Percentiles rank a stretch among this genome's conserved stretches.
Conservation (phyloP, 495 filamentous ascomycete genomes). For the Trichoderma orchidacearum region DNA sequence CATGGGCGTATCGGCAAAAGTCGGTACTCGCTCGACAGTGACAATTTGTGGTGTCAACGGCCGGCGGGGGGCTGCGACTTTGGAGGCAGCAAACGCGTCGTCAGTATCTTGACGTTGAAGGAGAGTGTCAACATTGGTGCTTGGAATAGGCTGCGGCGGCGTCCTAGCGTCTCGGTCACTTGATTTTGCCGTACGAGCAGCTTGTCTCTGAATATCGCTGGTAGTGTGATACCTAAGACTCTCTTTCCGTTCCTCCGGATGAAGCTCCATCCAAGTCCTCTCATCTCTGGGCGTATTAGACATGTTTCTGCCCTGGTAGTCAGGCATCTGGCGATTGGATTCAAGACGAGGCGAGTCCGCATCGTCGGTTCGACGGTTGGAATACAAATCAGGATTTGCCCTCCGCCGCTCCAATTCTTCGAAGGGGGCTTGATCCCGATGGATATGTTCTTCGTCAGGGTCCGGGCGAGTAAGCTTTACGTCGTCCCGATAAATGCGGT, state of each 20-base stretch:
- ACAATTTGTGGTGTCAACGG: slow-evolving; percentile 24
- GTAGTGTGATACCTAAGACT: background rate
- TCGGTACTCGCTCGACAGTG: slow-evolving; percentile 31
- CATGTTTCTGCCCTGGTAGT: background rate
- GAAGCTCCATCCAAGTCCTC: background rate
- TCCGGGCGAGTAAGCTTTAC: background rate
- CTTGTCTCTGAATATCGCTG: background rate
- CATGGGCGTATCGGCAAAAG: slow-evolving; percentile 14
- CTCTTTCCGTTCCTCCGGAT: background rate
- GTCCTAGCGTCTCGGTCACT: slow-evolving; percentile 9
- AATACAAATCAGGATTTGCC: background rate
- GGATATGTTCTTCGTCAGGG: slow-evolving; percentile 6
- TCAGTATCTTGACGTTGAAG: slow-evolving; percentile 34
- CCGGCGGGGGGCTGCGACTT: slow-evolving; percentile 16
- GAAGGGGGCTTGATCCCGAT: slow-evolving; percentile 6
- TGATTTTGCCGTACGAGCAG: background rate
- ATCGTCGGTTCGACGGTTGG: background rate
- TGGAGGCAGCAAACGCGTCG: slow-evolving; percentile 31
- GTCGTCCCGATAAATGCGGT: slow-evolving; percentile 1
- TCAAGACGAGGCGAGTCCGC: background rate
- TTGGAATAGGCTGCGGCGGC: slow-evolving; percentile 5
- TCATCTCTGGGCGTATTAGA: background rate
- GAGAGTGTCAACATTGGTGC: slow-evolving; percentile 31
- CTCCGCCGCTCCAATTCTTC: background rate
- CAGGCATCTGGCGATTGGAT: background rate